These are phyloP conservation scores for Ceratorhiza oryzae-sativae DNA, from an alignment of 1,284 basidiomycete genomes.

Conservation along the genomic window DNA sequence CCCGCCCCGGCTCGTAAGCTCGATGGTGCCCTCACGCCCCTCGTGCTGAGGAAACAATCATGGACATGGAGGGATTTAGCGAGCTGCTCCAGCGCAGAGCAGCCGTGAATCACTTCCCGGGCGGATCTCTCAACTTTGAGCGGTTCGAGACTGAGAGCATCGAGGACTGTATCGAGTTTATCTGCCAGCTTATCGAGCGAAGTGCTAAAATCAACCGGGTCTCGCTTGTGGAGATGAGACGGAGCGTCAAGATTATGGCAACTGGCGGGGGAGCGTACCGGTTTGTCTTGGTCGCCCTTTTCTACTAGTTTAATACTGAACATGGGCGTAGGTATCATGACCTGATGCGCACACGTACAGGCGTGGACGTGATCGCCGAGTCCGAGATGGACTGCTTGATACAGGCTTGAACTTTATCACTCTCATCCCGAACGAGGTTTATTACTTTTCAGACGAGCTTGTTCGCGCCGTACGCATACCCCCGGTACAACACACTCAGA, in stretches of 20 bases:
- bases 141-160: conserved; percentile 96
- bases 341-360: conserved; percentile 75
- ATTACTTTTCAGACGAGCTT: conserved; percentile 98
- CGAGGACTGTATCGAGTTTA: conserved; percentile 84
- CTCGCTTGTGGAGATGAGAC: conserved; percentile 88
- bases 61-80: conserved; percentile 46
- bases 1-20: conserved; percentile 52
- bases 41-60: conserved; percentile 62
- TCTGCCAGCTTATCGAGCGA: conserved; percentile 85
- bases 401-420: conserved; percentile 97
- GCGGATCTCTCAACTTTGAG: conserved; percentile 97
- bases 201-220: conserved; percentile 91
- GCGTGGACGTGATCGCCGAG: conserved; percentile 86
- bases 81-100: conserved; percentile 68
- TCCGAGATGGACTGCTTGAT: conserved; percentile 99
- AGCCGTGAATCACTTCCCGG: conserved; percentile 85
- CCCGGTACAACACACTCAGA: conserved; percentile 38
- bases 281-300: background rate
- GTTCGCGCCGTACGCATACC: conserved; percentile 83
- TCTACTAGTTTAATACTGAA: background rate
- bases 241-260: conserved; percentile 95
- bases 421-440: conserved; percentile 96
- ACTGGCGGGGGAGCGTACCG: conserved; percentile 95
- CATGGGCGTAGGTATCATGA: conserved; percentile 74
- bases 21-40: conserved; percentile 84